Evolutionary conservation across 805 yeast species (phyloP), one percentile per base, ranked within the genome.

Genomic region (Candida alai): DNA sequence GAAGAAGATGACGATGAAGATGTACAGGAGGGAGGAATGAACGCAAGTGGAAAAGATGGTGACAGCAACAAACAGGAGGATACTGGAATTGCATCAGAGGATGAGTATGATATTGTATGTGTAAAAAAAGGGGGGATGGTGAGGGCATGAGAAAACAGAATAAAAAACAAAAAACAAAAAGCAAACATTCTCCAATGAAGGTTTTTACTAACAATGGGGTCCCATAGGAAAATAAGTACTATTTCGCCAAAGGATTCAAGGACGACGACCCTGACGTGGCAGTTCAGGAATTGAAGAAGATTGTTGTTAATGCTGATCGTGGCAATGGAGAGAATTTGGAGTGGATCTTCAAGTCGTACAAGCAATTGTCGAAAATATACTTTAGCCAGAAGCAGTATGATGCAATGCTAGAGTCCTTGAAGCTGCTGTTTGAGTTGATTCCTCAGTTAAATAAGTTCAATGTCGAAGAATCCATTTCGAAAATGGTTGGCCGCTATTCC

Each of bases 341-440:
- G 18, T 67, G 69, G 69, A 39, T 54, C 2, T 67, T 66, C 43
- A 65, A 62, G 34, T 49, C 70, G 4, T 45, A 43, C 34, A 69
- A 69, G 41, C 74, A 69, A 40, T 48, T 60, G 18, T 61, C 68
- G 28, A 69, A 69, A 43, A 45, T 68, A 12, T 32, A 45, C 24
- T 62, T 49, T 42, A 43, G 46, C 16, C 38, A 39, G 15, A 44
- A 43, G n/a, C 32, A 55, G 4, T 56, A 47, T 28, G 51, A 45
- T 2, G 45, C 45, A 19, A 51, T 58, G 4, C 36, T 64, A 11
- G 36, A 34, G 7, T 43, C 41, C 19, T 47, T 65, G 20, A 38
- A 47, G 20, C 27, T 37, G n/a, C 37, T 65, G 11, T 40, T 60
- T 14, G 25, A 15, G 3, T 30, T 60, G 14, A 34, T 49, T 27